A percentile compares a stretch with the other conserved stretches of the same genome.
These are phyloP conservation scores for Pharnaceum exiguum DNA, from an alignment of 148 eudicot species.

Conservation along the genomic window DNA sequence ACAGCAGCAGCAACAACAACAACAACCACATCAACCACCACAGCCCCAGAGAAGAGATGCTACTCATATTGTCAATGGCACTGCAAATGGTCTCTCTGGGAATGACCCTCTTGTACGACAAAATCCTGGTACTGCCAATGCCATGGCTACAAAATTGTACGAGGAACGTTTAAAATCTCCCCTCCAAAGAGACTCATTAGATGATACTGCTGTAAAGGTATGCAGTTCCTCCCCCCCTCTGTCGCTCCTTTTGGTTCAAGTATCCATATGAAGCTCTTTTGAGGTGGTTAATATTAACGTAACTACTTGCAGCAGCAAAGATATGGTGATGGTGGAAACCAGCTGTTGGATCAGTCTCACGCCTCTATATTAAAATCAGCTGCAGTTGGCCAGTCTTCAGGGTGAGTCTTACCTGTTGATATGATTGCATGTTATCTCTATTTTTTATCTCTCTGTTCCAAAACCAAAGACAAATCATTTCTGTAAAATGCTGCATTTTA, in stretches of 20 bases:
- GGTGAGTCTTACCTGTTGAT: slow-evolving; percentile 40
- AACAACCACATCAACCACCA: slow-evolving; percentile 42
- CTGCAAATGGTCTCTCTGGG: slow-evolving; percentile 45
- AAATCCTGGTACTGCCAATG: slow-evolving; percentile 51
- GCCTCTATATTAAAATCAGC: slow-evolving; percentile 49
- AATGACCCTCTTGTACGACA: slow-evolving; percentile 49
- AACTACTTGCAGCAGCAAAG: slow-evolving; percentile 61
- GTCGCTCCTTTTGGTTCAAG: background rate
- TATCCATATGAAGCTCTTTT: background rate
- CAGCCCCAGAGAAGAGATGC: slow-evolving; percentile 60
- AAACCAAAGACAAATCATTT: background rate
- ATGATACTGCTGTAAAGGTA: slow-evolving; percentile 57
- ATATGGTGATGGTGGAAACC: slow-evolving; percentile 51
- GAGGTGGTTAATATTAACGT: background rate
- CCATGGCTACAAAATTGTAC: slow-evolving; percentile 55
- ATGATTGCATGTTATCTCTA: background rate
- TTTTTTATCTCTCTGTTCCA: background rate
- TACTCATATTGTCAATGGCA: slow-evolving; percentile 50
- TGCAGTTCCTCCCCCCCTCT: background rate
- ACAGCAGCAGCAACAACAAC: slow-evolving; percentile 48
- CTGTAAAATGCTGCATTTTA: background rate
- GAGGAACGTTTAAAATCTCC: slow-evolving; percentile 61
- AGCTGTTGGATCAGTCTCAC: slow-evolving; percentile 52
- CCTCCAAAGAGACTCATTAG: slow-evolving; percentile 49
- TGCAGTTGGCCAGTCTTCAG: slow-evolving; percentile 54